Percentiles rank a stretch among this genome's conserved stretches.
Conservation (phyloP, 1,284 basidiomycete genomes). For the Singerocomus inundabilis region DNA sequence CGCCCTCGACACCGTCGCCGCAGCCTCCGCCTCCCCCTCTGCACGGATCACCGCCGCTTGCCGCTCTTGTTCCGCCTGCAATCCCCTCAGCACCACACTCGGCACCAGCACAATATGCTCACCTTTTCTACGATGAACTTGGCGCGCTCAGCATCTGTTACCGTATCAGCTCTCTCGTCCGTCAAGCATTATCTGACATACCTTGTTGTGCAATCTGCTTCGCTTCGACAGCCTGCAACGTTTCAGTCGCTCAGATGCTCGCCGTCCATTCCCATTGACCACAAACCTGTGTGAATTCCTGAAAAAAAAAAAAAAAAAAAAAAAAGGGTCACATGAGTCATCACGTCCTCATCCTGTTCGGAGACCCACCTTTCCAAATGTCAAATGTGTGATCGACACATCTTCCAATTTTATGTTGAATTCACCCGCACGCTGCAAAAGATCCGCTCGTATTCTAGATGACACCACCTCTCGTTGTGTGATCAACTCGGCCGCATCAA, state of each 20-base stretch:
- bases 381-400: conserved; percentile 91
- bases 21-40: conserved; percentile 98
- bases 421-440: conserved; percentile 91
- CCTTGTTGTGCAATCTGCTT: conserved; percentile 98
- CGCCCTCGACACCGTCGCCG: conserved; percentile 89
- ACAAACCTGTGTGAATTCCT: conserved; percentile 78
- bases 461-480: conserved; percentile 88
- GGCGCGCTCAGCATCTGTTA: conserved; percentile 89
- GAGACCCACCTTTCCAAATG: conserved; percentile 68
- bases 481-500: conserved; percentile 97
- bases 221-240: conserved; percentile 84
- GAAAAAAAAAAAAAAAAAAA: too few relatives aligned
- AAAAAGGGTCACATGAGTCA: conserved; percentile 5
- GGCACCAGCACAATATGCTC: conserved; percentile 16
- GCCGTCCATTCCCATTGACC: neutral
- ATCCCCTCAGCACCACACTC: conserved; percentile 18
- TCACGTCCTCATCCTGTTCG: neutral
- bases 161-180: conserved; percentile 10
- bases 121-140: conserved; percentile 99
- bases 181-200: conserved; percentile 31
- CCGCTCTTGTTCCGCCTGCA: conserved; percentile 95
- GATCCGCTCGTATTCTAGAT: conserved; percentile 90
- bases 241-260: conserved; percentile 9
- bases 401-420: conserved; percentile 97
- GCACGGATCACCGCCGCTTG: conserved; percentile 98